phyloP scores from a whole-genome alignment of 1,284 basidiomycete species.

The Neonothopanus nambi region DNA sequence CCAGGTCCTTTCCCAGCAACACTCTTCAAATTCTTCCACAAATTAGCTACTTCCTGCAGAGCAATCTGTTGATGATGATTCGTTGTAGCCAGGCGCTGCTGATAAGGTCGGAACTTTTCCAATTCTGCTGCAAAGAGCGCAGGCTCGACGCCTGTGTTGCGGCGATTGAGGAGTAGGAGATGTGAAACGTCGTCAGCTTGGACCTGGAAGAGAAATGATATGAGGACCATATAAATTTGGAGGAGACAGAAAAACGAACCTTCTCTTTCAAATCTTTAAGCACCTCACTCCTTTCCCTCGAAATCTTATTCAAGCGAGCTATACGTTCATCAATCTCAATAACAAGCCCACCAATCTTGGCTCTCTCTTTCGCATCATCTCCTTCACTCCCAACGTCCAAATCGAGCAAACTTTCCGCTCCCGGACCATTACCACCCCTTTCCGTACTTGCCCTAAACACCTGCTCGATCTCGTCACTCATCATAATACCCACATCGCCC shows the following conservation, averaged over 20 bases:
- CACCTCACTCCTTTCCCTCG: constrained; percentile 82
- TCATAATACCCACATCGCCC: constrained; percentile 68
- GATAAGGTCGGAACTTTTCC: constrained; percentile 94
- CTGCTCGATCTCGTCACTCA: constrained; percentile 66
- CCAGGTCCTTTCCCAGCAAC: constrained; percentile 69
- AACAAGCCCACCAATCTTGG: constrained; percentile 67
- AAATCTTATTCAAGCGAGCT: constrained; percentile 77
- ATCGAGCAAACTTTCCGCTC: constrained; percentile 63
- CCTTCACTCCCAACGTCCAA: constrained; percentile 64
- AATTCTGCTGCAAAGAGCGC: constrained; percentile 90
- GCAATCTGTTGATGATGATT: constrained; percentile 75
- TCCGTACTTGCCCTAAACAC: constrained; percentile 68
- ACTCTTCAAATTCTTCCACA: constrained; percentile 76
- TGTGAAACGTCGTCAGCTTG: constrained; percentile 98
- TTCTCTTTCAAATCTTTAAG: constrained; percentile 95
- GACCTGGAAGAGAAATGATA: constrained; percentile 50
- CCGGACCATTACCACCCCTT: constrained; percentile 33
- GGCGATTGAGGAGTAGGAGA: constrained; percentile 87
- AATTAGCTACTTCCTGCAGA: constrained; percentile 66
- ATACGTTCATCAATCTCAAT: constrained; percentile 80
- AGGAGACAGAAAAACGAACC: constrained; percentile 38
- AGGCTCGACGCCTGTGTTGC: constrained; percentile 82
- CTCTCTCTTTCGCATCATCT: constrained; percentile 65
- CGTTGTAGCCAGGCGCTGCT: constrained; percentile 77
- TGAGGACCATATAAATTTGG: not conserved